phyloP scores from a whole-genome alignment of 805 yeast species.

The Brettanomyces custersianus region DNA sequence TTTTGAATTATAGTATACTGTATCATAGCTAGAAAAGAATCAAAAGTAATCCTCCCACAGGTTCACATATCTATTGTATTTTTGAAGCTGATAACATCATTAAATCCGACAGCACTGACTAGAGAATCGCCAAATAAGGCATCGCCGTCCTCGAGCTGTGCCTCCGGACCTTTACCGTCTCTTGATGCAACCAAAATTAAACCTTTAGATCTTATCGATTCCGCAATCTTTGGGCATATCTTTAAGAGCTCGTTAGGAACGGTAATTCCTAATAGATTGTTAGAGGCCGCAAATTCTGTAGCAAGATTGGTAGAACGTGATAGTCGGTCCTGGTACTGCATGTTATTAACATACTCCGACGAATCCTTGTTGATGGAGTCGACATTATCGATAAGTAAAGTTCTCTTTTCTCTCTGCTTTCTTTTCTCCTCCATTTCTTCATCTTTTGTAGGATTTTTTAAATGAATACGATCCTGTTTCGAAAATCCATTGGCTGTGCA shows the following conservation, averaged over 20 bases:
- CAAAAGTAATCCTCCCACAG: too few species aligned
- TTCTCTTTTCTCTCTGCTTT: background rate
- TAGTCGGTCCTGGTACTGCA: conserved; percentile 31
- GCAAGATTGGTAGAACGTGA: conserved; percentile 76
- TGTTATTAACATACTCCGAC: conserved; percentile 22
- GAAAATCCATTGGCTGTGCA: conserved; percentile 35
- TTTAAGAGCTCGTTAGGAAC: conserved; percentile 62
- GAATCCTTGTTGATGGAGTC: conserved; percentile 29
- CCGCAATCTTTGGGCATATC: conserved; percentile 68
- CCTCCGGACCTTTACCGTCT: conserved; percentile 10
- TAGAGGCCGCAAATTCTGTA: conserved; percentile 65
- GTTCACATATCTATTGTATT: conserved; percentile 37
- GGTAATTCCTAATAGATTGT: conserved; percentile 79
- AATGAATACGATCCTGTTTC: conserved; percentile 5
- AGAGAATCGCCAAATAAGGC: conserved; percentile 25
- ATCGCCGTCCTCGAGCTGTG: conserved; percentile 14
- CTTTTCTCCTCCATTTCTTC: background rate
- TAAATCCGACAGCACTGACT: conserved; percentile 57
- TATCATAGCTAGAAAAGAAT: too few species aligned
- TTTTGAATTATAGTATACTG: too few species aligned
- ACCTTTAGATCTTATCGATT: conserved; percentile 71
- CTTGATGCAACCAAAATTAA: conserved; percentile 59
- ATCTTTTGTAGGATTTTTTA: conserved; percentile 2
- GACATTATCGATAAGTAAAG: conserved; percentile 25
- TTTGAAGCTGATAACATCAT: conserved; percentile 56